Conservation (phyloP, 306 rosid genomes). For the Gynostemma pentaphyllum region DNA sequence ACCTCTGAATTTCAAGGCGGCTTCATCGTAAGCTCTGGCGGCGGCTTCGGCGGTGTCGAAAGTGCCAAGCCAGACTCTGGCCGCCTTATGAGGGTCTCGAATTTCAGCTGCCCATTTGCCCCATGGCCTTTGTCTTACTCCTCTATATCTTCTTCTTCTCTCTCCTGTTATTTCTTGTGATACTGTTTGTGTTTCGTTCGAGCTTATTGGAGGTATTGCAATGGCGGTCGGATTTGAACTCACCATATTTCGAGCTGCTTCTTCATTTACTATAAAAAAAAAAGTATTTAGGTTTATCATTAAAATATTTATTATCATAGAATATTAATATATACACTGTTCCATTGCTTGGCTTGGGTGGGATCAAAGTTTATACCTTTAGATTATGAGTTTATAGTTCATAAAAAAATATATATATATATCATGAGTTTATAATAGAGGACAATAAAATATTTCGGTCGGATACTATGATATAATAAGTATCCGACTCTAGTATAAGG, state of each 20-base stretch:
- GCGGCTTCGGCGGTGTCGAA: constrained; percentile 95
- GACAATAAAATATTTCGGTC: too few species aligned
- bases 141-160: constrained; percentile 64
- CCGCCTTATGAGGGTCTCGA: constrained; percentile 90
- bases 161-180: constrained; percentile 43
- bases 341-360: neutral
- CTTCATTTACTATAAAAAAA: neutral
- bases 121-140: constrained; percentile 97
- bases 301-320: too few species aligned
- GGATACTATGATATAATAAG: too few species aligned
- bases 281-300: too few species aligned
- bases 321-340: constrained; percentile 1
- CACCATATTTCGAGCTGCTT: neutral
- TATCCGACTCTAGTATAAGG: too few species aligned
- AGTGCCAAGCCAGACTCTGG: constrained; percentile 95
- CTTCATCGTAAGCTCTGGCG: constrained; percentile 87
- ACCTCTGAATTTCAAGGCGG: constrained; percentile 84
- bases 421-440: too few species aligned
- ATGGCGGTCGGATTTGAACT: neutral
- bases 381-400: too few species aligned
- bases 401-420: too few species aligned
- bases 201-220: neutral
- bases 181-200: constrained; percentile 16
- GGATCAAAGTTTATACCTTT: too few species aligned
- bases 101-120: constrained; percentile 99